These are phyloP conservation scores for Metschnikowia noctiluminum DNA, from an alignment of 805 yeast species.

Conservation along the genomic window DNA sequence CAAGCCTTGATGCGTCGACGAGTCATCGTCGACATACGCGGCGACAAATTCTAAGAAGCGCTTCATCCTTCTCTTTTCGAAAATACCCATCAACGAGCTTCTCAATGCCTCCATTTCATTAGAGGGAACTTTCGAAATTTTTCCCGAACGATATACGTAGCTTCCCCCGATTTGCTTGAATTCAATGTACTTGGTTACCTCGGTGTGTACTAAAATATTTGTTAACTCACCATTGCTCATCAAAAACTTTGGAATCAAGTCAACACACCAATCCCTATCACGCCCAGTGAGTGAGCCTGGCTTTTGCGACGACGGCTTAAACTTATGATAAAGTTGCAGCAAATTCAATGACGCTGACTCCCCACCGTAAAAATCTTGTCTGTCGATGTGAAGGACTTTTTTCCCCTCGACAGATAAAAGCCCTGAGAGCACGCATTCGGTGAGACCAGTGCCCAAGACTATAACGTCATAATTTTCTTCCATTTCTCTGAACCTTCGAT, in stretches of 20 bases:
- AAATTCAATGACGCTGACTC: slow-evolving; percentile 83
- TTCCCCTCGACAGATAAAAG: slow-evolving; percentile 95
- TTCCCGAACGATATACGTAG: slow-evolving; percentile 85
- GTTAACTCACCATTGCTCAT: slow-evolving; percentile 98
- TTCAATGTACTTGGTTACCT: slow-evolving; percentile 92
- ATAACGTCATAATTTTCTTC: slow-evolving; percentile 97
- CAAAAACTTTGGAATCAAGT: slow-evolving; percentile 90
- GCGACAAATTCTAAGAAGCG: slow-evolving; percentile 86
- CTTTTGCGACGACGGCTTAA: slow-evolving; percentile 70
- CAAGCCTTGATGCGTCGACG: slow-evolving; percentile 78
- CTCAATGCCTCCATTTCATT: slow-evolving; percentile 87
- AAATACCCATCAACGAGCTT: slow-evolving; percentile 91
- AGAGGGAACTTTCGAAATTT: slow-evolving; percentile 92
- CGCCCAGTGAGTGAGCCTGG: slow-evolving; percentile 75
- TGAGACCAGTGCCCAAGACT: slow-evolving; percentile 91
- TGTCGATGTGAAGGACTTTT: slow-evolving; percentile 93
- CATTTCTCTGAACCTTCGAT: slow-evolving; percentile 42
- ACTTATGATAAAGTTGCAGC: slow-evolving; percentile 68
- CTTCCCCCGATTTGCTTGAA: slow-evolving; percentile 97
- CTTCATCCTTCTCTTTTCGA: slow-evolving; percentile 94
- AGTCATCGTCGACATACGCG: slow-evolving; percentile 72
- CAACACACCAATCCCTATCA: slow-evolving; percentile 97
- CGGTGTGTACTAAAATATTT: slow-evolving; percentile 90
- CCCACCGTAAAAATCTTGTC: slow-evolving; percentile 95
- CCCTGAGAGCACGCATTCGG: slow-evolving; percentile 95